These are phyloP conservation scores for Withania somnifera DNA, from an alignment of 305 asterid genomes.

Conservation along the genomic window DNA sequence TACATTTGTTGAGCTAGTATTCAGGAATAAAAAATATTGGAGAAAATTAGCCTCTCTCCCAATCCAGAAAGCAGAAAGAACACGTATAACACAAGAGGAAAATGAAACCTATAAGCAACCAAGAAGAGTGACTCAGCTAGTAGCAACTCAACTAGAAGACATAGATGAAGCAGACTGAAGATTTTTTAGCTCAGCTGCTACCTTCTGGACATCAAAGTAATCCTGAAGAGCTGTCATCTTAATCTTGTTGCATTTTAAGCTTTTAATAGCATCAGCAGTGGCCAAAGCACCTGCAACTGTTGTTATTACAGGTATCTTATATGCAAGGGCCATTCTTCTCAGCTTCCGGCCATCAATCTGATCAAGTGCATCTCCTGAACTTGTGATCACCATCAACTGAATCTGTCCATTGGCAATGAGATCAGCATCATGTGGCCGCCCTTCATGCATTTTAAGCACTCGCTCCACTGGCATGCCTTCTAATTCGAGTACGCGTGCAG, in stretches of 20 bases:
- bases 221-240: constrained; percentile 89
- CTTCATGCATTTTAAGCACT: constrained; percentile 89
- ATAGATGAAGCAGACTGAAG: constrained; percentile 37
- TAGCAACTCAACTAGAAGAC: constrained; percentile 14
- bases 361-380: constrained; percentile 76
- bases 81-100: not conserved
- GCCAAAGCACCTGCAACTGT: constrained; percentile 92
- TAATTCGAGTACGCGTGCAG: constrained; percentile 63
- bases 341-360: constrained; percentile 87
- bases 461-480: constrained; percentile 60
- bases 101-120: not conserved
- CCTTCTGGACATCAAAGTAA: constrained; percentile 35
- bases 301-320: constrained; percentile 80
- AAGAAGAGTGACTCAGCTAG: not conserved
- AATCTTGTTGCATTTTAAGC: constrained; percentile 63
- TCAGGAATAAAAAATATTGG: not conserved
- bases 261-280: constrained; percentile 83
- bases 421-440: constrained; percentile 82
- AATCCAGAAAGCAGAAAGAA: not conserved
- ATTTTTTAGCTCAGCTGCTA: constrained; percentile 12
- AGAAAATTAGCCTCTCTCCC: not conserved
- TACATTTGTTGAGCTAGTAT: constrained; percentile 2
- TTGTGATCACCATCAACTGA: constrained; percentile 87
- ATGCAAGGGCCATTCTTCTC: constrained; percentile 83
- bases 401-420: constrained; percentile 77